Conservation (phyloP, 2,329 filamentous ascomycete species). For the Phyllosticta citrichinensis region DNA sequence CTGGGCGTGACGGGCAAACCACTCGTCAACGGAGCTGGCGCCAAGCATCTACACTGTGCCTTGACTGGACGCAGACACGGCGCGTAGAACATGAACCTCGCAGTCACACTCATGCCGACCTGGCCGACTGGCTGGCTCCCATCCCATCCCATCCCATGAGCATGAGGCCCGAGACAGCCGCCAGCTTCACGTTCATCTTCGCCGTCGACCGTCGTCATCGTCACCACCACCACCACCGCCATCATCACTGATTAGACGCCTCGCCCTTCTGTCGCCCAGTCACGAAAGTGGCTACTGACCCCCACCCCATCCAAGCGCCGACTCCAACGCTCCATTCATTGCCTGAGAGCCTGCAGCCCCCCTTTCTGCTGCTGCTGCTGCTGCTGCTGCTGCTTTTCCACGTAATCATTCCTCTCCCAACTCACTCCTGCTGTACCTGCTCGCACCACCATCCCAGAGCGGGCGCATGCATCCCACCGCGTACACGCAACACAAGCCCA, state of each 20-base stretch:
- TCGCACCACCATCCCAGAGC: constrained; percentile 19
- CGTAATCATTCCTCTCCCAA: constrained; percentile 17
- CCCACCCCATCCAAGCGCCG: neutral
- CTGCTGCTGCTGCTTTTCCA: neutral
- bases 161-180: neutral
- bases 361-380: constrained; percentile 18
- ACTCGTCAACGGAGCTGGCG: neutral
- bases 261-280: constrained; percentile 5
- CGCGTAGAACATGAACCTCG: constrained; percentile 4
- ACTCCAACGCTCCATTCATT: constrained; percentile 11
- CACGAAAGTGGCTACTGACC: constrained; percentile 8
- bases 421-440: constrained; percentile 20
- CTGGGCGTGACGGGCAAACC: neutral
- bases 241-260: constrained; percentile 5
- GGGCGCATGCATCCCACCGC: constrained; percentile 33
- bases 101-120: neutral
- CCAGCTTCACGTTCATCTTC: too few relatives aligned
- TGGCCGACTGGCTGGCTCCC: constrained; percentile 2
- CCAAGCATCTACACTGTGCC: neutral
- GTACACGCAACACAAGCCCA: constrained; percentile 23
- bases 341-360: constrained; percentile 7
- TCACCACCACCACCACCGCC: neutral
- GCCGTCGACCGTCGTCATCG: neutral
- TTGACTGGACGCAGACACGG: neutral
- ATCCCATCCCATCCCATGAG: too few relatives aligned